These are phyloP conservation scores for Trypanosomatidae sp. DNA, from an alignment of 208 protist species.

Conservation along the genomic window DNA sequence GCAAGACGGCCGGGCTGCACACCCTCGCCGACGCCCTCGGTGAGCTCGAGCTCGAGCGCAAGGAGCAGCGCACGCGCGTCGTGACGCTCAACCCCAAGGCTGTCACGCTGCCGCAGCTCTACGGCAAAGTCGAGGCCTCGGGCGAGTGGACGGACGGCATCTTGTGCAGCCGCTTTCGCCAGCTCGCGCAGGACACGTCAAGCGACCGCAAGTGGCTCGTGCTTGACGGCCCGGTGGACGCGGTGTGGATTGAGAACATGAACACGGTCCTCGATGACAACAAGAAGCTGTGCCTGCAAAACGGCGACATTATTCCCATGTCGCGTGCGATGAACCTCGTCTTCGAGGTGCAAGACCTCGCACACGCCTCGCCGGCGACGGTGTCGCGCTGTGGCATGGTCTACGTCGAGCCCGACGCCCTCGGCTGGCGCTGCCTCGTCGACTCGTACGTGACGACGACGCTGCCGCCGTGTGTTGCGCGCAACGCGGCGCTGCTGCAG, in stretches of 20 bases:
- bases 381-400: conserved; percentile 98
- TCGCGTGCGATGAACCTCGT: conserved; percentile 92
- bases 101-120: conserved; percentile 92
- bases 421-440: conserved; percentile 89
- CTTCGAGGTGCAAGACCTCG: conserved; percentile 96
- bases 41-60: conserved; percentile 46
- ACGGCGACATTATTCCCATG: conserved; percentile 96
- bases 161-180: conserved; percentile 89
- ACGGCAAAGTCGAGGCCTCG: conserved; percentile 91
- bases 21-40: conserved; percentile 77
- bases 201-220: conserved; percentile 92
- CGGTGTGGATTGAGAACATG: conserved; percentile 99
- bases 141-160: conserved; percentile 97
- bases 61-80: conserved; percentile 74
- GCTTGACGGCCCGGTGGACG: conserved; percentile 96
- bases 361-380: conserved; percentile 95
- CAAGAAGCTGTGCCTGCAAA: conserved; percentile 96
- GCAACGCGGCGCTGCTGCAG: conserved; percentile 15
- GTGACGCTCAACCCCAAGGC: conserved; percentile 93
- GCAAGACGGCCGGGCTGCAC: conserved; percentile 85
- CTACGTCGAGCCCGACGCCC: conserved; percentile 90
- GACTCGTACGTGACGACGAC: conserved; percentile 73
- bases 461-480: conserved; percentile 41
- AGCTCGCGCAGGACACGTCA: conserved; percentile 68
- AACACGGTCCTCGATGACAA: conserved; percentile 99